These are phyloP conservation scores for Hyaloscypha variabilis DNA, from an alignment of 495 filamentous ascomycete genomes.

Conservation along the genomic window DNA sequence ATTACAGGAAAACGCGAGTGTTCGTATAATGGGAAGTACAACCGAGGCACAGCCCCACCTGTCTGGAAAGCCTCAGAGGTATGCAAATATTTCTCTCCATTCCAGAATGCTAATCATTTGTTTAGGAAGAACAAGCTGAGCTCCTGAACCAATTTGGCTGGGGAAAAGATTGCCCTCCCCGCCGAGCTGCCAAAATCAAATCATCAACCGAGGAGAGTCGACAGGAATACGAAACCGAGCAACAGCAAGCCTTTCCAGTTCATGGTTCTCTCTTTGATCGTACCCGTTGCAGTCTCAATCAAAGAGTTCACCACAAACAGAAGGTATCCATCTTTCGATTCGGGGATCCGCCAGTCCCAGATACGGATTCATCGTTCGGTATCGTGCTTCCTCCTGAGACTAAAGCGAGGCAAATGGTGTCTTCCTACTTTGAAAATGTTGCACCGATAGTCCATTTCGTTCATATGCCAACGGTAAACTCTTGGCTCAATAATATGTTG, in stretches of 20 bases:
- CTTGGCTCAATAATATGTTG: conserved; percentile 37
- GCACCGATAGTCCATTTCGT: conserved; percentile 38
- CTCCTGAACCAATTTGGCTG: too few relatives aligned
- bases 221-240: background rate
- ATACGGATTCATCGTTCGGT: conserved; percentile 33
- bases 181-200: too few relatives aligned
- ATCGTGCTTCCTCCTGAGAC: conserved; percentile 29
- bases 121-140: too few relatives aligned
- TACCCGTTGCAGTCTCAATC: background rate
- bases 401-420: conserved; percentile 23
- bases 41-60: too few relatives aligned
- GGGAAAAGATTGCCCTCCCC: too few relatives aligned
- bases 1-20: too few relatives aligned
- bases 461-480: conserved; percentile 39
- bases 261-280: background rate
- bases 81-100: too few relatives aligned
- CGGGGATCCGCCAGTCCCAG: conserved; percentile 33
- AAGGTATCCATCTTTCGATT: conserved; percentile 35
- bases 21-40: too few relatives aligned
- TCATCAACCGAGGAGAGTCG: too few relatives aligned
- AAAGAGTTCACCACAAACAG: background rate
- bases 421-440: conserved; percentile 41
- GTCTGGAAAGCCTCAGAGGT: too few relatives aligned
- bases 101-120: too few relatives aligned
- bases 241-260: too few relatives aligned